phyloP scores from a whole-genome alignment of 306 rosid genomes.

The Canavalia ensiformis region DNA sequence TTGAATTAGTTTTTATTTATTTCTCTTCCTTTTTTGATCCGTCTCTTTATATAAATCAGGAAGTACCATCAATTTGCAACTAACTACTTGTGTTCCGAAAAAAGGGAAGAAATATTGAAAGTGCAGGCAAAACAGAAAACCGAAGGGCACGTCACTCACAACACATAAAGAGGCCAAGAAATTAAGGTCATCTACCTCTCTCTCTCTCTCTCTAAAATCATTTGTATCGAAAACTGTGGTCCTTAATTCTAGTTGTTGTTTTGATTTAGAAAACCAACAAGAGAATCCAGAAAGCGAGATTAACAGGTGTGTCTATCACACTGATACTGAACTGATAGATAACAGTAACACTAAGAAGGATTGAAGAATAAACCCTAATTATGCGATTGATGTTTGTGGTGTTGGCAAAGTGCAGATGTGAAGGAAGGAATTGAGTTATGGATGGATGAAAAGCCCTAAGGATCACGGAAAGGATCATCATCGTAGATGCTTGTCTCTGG shows the following conservation, averaged over 20 bases:
- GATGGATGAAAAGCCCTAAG: constrained; percentile 64
- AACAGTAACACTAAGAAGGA: background rate
- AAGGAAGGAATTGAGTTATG: background rate
- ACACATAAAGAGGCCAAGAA: background rate
- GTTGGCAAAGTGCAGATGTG: background rate
- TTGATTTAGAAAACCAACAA: background rate
- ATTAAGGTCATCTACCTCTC: background rate
- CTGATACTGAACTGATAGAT: background rate
- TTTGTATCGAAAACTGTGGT: background rate
- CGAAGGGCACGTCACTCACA: background rate
- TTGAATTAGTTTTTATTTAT: no score
- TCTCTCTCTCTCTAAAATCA: background rate
- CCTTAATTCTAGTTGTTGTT: background rate
- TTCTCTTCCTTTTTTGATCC: no score
- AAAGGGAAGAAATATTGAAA: background rate
- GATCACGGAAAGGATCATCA: constrained; percentile 42
- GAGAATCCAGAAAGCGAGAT: background rate
- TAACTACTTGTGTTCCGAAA: background rate
- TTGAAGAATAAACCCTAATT: constrained; percentile 26
- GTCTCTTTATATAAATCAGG: no score
- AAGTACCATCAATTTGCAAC: background rate
- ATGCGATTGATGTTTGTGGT: background rate
- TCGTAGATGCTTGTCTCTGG: constrained; percentile 82
- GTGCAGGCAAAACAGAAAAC: background rate
- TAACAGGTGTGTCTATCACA: background rate